Evolutionary conservation across 805 yeast genomes (phyloP).

Genomic region (Brettanomyces anomalus): DNA sequence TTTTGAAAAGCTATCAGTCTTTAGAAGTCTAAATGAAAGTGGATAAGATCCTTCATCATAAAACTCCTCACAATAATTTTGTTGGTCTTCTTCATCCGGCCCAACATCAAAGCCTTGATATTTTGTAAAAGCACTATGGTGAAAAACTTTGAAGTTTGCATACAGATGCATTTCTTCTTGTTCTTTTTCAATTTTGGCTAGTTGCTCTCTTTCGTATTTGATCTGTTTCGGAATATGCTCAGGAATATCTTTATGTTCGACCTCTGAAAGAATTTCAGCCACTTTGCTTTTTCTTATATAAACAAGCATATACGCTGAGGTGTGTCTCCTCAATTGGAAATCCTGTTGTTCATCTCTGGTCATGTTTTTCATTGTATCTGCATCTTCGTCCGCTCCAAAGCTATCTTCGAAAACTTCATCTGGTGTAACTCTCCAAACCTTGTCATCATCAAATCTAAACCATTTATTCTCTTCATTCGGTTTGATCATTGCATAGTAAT

Average conservation of each 20-base stretch:
- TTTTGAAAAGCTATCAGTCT: conserved; percentile 43
- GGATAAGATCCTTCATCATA: conserved; percentile 42
- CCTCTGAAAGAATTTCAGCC: conserved; percentile 50
- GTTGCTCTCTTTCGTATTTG: conserved; percentile 50
- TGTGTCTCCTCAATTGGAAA: conserved; percentile 65
- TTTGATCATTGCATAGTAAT: conserved; percentile 88
- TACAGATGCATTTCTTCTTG: conserved; percentile 65
- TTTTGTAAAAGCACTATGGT: conserved; percentile 42
- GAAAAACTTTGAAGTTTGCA: conserved; percentile 47
- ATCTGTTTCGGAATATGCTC: conserved; percentile 58
- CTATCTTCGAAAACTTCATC: conserved; percentile 86
- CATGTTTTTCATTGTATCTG: conserved; percentile 39
- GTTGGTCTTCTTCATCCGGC: conserved; percentile 42
- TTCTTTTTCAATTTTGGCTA: conserved; percentile 44
- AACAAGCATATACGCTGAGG: conserved; percentile 96
- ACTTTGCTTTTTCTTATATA: conserved; percentile 63
- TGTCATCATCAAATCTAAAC: conserved; percentile 93
- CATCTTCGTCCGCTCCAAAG: conserved; percentile 69
- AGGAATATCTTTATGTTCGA: conserved; percentile 52
- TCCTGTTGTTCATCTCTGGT: conserved; percentile 54
- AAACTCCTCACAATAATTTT: conserved; percentile 41
- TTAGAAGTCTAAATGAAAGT: conserved; percentile 39
- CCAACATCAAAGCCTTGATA: conserved; percentile 72
- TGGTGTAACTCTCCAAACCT: conserved; percentile 79
- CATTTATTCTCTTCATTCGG: conserved; percentile 65